Base-by-base conservation (phyloP, 169 alveolate species). In the Plasmodium vinckei region DNA sequence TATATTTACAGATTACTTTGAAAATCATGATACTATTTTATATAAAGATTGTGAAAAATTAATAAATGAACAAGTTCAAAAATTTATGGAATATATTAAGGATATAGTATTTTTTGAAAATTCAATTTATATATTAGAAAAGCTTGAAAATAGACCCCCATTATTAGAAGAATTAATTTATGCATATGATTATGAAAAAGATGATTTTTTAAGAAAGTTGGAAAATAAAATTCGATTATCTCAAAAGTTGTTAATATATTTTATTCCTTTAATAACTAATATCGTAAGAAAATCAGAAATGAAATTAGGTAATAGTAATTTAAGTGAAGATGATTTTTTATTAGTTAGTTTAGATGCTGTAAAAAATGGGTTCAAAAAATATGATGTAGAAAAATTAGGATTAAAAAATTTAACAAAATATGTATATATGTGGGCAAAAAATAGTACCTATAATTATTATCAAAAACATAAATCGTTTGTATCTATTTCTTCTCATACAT, bases 371-470 rank as follows among this genome's bases (percentile, higher is more conserved):
- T 82, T 82, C 63, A 82, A 71, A 68, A 82, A 60, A 68, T 82
- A 82, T 82, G 90, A 82, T n/a, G 61, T 82, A 3, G 73, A 82
- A 82, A 82, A 82, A 67, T 65, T 65, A 47, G 90, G 90, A 44
- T 65, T 82, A 21, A 82, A 65, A 65, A 82, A 82, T 82, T 47
- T 82, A 27, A 82, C 90, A 39, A 82, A 82, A 47, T 69, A 82
- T 68, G 90, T 82, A 2, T 82, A 82, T 72, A 65, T 82, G 44
- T 82, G 90, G 90, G 90, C 84, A 12, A 82, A 82, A 68, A 82
- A 82, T 47, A 82, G 90, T 71, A 82, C 90, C 10, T 82, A 82
- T 33, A 82, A 82, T 82, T 82, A 82, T 17, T 82, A 82, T 54
- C 90, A 82, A 64, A 82, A 82, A 25, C 90, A 82, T 49, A 82